Evolutionary conservation across 176 grass and related monocot species (phyloP).

Genomic region (Musa beccarii): DNA sequence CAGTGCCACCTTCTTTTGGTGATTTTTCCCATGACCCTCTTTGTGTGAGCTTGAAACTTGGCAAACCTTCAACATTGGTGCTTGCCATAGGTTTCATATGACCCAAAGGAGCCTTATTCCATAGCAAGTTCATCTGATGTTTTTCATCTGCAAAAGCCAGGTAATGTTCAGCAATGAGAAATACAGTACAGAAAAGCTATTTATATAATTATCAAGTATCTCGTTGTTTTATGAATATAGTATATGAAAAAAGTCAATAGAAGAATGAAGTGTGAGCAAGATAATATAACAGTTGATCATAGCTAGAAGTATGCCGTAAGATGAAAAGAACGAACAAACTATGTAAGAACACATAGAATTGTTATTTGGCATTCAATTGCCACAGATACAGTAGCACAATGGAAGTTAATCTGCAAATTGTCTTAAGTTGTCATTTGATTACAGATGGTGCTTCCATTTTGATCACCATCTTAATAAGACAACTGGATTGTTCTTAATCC

Average conservation of each 20-base stretch:
- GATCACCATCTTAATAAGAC: too few species aligned
- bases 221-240: not conserved
- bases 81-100: constrained; percentile 42
- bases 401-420: too few species aligned
- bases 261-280: not conserved
- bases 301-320: not conserved
- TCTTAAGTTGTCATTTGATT: too few species aligned
- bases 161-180: constrained; percentile 6
- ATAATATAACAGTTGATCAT: not conserved
- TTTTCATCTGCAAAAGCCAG: constrained; percentile 52
- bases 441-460: too few species aligned
- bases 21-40: constrained; percentile 31
- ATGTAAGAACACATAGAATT: too few species aligned
- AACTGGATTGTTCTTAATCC: too few species aligned
- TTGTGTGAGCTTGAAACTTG: constrained; percentile 56
- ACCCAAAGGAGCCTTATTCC: constrained; percentile 45
- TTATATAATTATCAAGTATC: not conserved
- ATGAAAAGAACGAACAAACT: not conserved
- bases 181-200: not conserved
- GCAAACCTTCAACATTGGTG: constrained; percentile 49
- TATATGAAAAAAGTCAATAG: not conserved
- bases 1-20: constrained; percentile 33
- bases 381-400: too few species aligned
- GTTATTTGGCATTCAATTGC: too few species aligned
- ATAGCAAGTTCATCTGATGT: constrained; percentile 51